Evolutionary conservation across 257 asterid species (phyloP), one percentile per base, ranked within the genome.

Genomic region (Solanum ossicruentum): DNA sequence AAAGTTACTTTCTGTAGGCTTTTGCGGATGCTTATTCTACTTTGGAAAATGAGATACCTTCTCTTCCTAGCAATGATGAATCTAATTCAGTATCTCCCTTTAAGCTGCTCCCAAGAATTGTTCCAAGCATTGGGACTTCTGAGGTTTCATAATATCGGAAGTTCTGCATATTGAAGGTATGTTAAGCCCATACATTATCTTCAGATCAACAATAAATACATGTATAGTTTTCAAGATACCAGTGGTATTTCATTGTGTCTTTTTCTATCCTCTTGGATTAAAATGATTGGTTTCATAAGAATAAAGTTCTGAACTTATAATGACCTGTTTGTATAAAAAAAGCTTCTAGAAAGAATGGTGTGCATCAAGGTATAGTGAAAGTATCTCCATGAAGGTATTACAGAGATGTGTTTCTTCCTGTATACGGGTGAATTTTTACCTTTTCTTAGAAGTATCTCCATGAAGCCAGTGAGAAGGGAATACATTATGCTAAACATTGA

Each of bases 21-120:
- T 96, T 95, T 90, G 98, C 98, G 6, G 99, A 96, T 95, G 99
- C 99, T 87, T 90, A 96, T 94, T 92, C 95, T 81, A 92, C 92
- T 92, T 91, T 96, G 87, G 93, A 93, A 89, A 91, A 88, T 82
- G 98, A 93, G 92, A 90, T 93, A 70, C 69, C 92, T 45, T 86
- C 89, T 85, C 88, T 92, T 82, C 87, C 90, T 58, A 77, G 72
- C 58, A 90, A 89, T 67, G 94, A 89, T 85, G 95, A 87, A 70
- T 79, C 87, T 61, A 86, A 86, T 90, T 67, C 87, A 85, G 89
- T 82, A 85, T 90, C 91, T 66, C 77, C 91, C 60, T 63, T 88
- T 80, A 91, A 93, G 91, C 88, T 96, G 88, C 99, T 96, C 78
- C 95, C 97, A 16, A 95, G 92, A 90, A 90, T 96, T 83, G 92